Base-by-base conservation (phyloP, 2,329 filamentous ascomycete species). In the Aspergillus fijiensis region DNA sequence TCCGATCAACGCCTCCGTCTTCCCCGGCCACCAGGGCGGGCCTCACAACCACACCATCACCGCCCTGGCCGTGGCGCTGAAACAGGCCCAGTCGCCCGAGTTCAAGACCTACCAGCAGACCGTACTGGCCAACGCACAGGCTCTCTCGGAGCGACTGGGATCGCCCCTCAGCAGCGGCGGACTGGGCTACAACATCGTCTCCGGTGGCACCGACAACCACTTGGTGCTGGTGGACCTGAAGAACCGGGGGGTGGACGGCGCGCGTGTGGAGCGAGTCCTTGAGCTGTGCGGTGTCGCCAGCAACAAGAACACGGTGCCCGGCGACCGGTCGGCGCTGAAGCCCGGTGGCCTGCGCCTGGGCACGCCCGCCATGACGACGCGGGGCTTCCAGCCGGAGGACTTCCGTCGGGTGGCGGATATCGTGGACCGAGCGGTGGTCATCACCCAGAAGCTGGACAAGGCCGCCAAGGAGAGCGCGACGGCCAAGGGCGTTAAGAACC, bases 41-140 rank as follows among this genome's bases (percentile, higher is more conserved):
- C 95, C 95, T 56, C 95, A 99, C 85, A 99, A 99, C 84, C 95
- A 99, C 87, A 99, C 95, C 76, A 99, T 99, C 81, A 98, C 94
- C 63, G 95, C 95, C 54, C 85, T 99, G 64, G 89, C 95, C 39
- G 95, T 99, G 60, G 95, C 95, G 49, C 85, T 99, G 66, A 93
- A 96, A 82, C 95, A 99, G 82, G 94, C 95, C 25, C 88, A 92
- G 69, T 89, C 87, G 55, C 87, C 89, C 58, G 94, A 98, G 69
- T 99, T 98, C 86, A 90, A 90, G 81, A 84, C 88, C 63, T 99
- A 99, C 84, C 95, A 99, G 81, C 81, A 93, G 78, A 89, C 93
- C 77, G 95, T 99, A 31, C 83, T 98, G 59, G 85, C 89, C 77
- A 99, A 99, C 78, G 94, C 95, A 71, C 94, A 97, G 84, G 87